Conservation (phyloP, 306 rosid genomes). For the Ormosia semicastrata region DNA sequence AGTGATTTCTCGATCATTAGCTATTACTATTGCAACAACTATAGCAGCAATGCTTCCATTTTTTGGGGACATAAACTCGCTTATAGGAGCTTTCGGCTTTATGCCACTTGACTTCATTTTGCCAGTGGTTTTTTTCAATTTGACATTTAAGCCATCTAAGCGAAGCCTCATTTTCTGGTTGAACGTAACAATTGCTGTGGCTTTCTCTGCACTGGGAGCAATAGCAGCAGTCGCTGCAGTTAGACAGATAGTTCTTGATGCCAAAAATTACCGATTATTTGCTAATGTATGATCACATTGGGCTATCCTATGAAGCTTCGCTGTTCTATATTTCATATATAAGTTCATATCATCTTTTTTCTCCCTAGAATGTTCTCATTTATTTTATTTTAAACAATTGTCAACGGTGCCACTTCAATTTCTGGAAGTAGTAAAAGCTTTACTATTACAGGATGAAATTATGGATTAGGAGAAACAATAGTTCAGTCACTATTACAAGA, state of each 20-base stretch:
- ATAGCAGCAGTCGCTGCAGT: constrained; percentile 71
- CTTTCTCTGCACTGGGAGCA: constrained; percentile 53
- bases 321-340: not conserved
- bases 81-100: constrained; percentile 85
- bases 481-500: too few species aligned
- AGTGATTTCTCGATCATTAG: constrained; percentile 48
- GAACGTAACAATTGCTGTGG: constrained; percentile 49
- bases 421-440: too few species aligned
- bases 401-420: too few species aligned
- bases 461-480: too few species aligned
- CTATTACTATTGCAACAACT: constrained; percentile 43
- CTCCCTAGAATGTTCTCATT: not conserved
- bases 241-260: constrained; percentile 68
- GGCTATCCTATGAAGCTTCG: not conserved
- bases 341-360: not conserved
- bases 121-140: constrained; percentile 64
- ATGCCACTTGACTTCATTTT: constrained; percentile 80
- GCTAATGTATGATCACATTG: constrained; percentile 52
- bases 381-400: too few species aligned
- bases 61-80: constrained; percentile 69
- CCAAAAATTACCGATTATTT: constrained; percentile 54
- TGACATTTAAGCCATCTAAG: constrained; percentile 76
- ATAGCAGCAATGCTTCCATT: constrained; percentile 89
- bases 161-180: constrained; percentile 52
- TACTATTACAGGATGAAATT: too few species aligned